Percentiles rank a stretch among this genome's conserved stretches.
phyloP scores from a whole-genome alignment of 2,329 filamentous ascomycete genomes.

The Colletotrichum eremochloae region DNA sequence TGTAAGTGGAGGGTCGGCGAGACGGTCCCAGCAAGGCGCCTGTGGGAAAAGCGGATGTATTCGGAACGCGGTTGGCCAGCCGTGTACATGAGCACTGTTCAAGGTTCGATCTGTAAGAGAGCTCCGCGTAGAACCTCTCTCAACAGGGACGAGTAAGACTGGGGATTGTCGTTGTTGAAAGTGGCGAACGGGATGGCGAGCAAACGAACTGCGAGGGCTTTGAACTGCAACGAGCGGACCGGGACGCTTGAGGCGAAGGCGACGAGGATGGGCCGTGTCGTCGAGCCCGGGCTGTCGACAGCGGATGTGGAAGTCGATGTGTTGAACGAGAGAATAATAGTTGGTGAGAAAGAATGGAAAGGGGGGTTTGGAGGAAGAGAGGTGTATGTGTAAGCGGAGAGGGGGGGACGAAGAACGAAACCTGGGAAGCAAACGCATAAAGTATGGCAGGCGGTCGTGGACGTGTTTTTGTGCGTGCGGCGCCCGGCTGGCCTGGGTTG shows the following conservation, averaged over 20 bases:
- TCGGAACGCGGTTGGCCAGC: conserved; percentile 41
- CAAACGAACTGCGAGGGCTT: conserved; percentile 20
- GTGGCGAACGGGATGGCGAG: conserved; percentile 26
- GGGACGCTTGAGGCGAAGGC: conserved; percentile 12
- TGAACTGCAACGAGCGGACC: conserved; percentile 5
- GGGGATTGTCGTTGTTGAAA: conserved; percentile 10
- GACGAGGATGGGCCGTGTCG: conserved; percentile 9
- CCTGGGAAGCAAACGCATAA: conserved; percentile 40
- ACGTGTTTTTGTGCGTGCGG: conserved; percentile 40
- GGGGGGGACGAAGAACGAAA: conserved; percentile 37
- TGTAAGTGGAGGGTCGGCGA: conserved; percentile 23
- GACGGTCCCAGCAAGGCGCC: conserved; percentile 14
- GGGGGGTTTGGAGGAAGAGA: conserved; percentile 29
- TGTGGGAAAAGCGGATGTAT: conserved; percentile 23
- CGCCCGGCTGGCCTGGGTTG: conserved; percentile 29
- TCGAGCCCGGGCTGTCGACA: conserved; percentile 18
- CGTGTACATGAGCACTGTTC: conserved; percentile 42
- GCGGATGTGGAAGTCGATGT: conserved; percentile 6
- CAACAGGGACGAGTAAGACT: conserved; percentile 19
- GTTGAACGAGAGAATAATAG: conserved; percentile 40
- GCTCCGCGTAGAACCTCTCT: conserved; percentile 40
- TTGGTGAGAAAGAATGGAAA: conserved; percentile 39
- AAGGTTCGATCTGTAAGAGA: conserved; percentile 30
- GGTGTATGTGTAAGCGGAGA: conserved; percentile 38
- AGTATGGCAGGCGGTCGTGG: conserved; percentile 41